These are phyloP conservation scores for Cyclotella sp. DNA, from an alignment of 108 stramenopile species.

Conservation along the genomic window DNA sequence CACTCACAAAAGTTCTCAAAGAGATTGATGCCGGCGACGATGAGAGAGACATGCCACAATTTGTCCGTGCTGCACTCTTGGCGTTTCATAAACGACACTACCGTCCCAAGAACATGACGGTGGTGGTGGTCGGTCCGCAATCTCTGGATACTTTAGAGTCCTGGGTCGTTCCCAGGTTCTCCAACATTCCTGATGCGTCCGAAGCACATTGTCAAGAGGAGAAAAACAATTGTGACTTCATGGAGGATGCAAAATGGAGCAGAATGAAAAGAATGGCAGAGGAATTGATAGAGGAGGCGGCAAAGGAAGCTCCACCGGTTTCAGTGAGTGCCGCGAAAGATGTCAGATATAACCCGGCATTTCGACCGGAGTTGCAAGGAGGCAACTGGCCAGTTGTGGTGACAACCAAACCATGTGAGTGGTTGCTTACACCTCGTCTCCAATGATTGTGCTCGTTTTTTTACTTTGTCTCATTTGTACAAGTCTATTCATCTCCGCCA, in stretches of 20 bases:
- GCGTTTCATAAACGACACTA: slow-evolving; percentile 87
- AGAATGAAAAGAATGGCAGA: slow-evolving; percentile 47
- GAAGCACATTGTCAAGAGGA: slow-evolving; percentile 13
- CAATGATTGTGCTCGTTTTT: not conserved
- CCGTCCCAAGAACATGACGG: slow-evolving; percentile 78
- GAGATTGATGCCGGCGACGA: slow-evolving; percentile 36
- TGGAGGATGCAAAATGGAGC: slow-evolving; percentile 34
- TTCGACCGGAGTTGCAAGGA: slow-evolving; percentile 55
- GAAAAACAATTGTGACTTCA: not conserved
- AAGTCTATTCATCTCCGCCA: not conserved
- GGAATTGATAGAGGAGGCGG: slow-evolving; percentile 64
- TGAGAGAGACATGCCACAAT: slow-evolving; percentile 55
- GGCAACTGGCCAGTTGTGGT: slow-evolving; percentile 71
- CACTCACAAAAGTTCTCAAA: slow-evolving; percentile 22
- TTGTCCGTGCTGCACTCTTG: slow-evolving; percentile 71
- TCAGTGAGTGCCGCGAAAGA: slow-evolving; percentile 25
- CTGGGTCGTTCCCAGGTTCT: slow-evolving; percentile 74
- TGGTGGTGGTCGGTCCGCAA: slow-evolving; percentile 82
- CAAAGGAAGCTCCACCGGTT: slow-evolving; percentile 68
- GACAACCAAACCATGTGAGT: slow-evolving; percentile 65
- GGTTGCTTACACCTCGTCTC: not conserved
- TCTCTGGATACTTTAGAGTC: slow-evolving; percentile 76
- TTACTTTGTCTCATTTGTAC: not conserved
- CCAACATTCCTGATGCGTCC: slow-evolving; percentile 50
- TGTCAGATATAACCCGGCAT: slow-evolving; percentile 56